Conservation (phyloP, 192 early-diverging fungal species). For the Linnemannia zychae region DNA sequence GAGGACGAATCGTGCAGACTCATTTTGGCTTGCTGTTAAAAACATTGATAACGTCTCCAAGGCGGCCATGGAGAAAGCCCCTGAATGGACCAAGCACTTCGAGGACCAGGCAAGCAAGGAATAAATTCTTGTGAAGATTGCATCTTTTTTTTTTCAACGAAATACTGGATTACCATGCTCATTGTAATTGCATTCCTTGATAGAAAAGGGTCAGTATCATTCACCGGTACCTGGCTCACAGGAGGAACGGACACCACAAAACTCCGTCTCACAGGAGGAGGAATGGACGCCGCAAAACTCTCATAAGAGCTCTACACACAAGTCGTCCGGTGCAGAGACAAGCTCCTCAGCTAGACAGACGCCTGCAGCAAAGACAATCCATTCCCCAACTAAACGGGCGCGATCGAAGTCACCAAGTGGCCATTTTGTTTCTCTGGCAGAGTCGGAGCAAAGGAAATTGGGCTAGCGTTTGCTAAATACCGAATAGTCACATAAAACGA, state of each 20-base stretch:
- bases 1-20: not conserved
- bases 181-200: not conserved
- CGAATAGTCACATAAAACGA: not conserved
- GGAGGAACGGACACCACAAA: too few species aligned
- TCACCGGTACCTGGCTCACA: not conserved
- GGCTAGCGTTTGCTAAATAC: not conserved
- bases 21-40: not conserved
- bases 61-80: conserved; percentile 6
- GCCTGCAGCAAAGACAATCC: not conserved
- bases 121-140: not conserved
- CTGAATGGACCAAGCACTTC: conserved; percentile 2
- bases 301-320: not conserved
- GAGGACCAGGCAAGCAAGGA: not conserved
- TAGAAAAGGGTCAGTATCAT: not conserved
- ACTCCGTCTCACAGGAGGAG: too few species aligned
- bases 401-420: not conserved
- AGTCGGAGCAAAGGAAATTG: not conserved
- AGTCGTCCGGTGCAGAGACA: not conserved
- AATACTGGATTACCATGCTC: too few species aligned
- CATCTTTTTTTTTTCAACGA: too few species aligned
- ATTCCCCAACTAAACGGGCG: not conserved
- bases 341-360: not conserved
- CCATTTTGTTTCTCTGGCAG: not conserved
- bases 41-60: not conserved
- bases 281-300: not conserved